Base-by-base conservation (phyloP, 345 rosid species). In the Moringa oleifera region DNA sequence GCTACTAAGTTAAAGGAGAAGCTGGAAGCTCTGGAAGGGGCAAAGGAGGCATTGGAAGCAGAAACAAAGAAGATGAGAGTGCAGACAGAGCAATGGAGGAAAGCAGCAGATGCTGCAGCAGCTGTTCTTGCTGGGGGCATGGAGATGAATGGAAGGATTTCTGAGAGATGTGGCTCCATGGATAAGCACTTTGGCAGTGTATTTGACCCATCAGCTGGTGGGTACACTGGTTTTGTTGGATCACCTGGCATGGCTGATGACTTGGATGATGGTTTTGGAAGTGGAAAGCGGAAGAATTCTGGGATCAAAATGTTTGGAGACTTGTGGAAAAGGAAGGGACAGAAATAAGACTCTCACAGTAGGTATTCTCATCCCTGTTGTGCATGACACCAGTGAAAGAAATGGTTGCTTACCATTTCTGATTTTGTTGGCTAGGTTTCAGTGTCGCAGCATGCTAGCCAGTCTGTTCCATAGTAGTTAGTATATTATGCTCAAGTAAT, bases 71-170 rank as follows among this genome's bases (percentile, higher is more conserved):
- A 74, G 77, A 79, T 93, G 58, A 81, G 81, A 62, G 86, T 86
- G 50, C 98, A 93, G 75, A 90, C 97, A 21, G 97, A 87, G 77
- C 97, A 93, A 66, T 93, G 98, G 98, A 79, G 81, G 71, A 93
- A 93, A 72, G 97, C 96, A 0, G 98, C 98, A 0, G 97, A 90
- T 74, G 98, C 97, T 0, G 98, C 97, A 61, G 96, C 98, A 41
- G 81, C 90, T 1, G 86, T 90, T 20, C 91, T 93, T 21, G 81
- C 96, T 9, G 93, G 90, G 16, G 91, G 68, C 18, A 73, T 62
- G 47, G 96, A 86, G 67, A 79, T 72, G 71, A 80, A 83, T 18
- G 82, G 91, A 21, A 79, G 84, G 71, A 75, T 81, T 53, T 69
- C 87, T 0, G 78, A 73, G 53, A 77, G 88, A 54, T 81, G 88